Conservation (phyloP, 495 filamentous ascomycete genomes). For the Tricharina praecox region DNA sequence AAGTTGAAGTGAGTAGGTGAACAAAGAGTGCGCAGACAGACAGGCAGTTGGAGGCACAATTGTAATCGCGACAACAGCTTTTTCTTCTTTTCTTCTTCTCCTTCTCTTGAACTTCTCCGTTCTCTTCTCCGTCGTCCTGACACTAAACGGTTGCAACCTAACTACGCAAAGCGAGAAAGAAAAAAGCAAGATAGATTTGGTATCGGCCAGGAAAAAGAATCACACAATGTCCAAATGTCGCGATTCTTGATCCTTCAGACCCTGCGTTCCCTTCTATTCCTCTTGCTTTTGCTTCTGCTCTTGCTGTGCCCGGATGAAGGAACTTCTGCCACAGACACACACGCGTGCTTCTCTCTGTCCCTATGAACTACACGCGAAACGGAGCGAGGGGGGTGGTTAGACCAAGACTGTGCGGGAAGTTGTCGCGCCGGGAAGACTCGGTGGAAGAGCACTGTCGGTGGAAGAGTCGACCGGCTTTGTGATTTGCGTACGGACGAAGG, state of each 20-base stretch:
- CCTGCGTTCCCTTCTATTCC: not conserved
- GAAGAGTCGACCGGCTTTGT: too few species aligned
- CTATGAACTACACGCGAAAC: not conserved
- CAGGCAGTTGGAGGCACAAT: constrained; percentile 22
- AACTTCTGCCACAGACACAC: not conserved
- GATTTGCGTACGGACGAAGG: too few species aligned
- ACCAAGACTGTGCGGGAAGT: too few species aligned
- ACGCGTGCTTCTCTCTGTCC: not conserved
- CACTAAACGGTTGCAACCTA: constrained; percentile 1
- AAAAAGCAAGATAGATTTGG: constrained; percentile 5
- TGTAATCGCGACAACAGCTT: constrained; percentile 13
- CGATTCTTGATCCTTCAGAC: constrained; percentile 1
- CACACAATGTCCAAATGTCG: not conserved
- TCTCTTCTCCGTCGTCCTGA: too few species aligned
- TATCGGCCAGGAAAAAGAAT: constrained; percentile 1
- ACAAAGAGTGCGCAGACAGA: constrained; percentile 19
- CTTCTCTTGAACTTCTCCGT: too few species aligned
- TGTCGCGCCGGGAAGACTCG: too few species aligned
- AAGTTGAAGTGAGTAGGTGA: too few species aligned
- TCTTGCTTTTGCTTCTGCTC: not conserved
- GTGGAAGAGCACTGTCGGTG: too few species aligned
- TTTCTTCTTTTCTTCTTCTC: too few species aligned
- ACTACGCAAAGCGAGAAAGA: constrained; percentile 3
- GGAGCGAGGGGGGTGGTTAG: too few species aligned
- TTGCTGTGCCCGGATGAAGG: not conserved